Percentiles rank a stretch among this genome's conserved stretches.
Conservation (phyloP, 148 eudicot genomes). For the Spergularia bocconei region DNA sequence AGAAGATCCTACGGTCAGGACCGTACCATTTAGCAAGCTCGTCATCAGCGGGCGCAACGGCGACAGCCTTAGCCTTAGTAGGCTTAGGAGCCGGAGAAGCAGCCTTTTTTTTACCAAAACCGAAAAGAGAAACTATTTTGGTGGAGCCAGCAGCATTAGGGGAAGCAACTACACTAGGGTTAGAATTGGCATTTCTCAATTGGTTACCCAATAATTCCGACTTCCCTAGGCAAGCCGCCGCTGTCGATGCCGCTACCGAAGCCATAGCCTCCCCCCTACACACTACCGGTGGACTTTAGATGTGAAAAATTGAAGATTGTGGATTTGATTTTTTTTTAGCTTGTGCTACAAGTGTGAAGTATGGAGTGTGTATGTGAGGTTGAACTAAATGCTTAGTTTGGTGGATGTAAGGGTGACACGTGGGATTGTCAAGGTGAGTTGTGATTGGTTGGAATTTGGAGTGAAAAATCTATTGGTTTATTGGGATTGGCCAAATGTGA, state of each 20-base stretch:
- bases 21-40: slow-evolving; percentile 99
- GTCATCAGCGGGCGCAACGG: slow-evolving; percentile 46
- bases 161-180: slow-evolving; percentile 27
- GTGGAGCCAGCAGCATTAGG: slow-evolving; percentile 28
- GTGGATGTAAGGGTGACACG: slow-evolving; percentile 51
- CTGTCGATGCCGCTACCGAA: slow-evolving; percentile 61
- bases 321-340: background rate
- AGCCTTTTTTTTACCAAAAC: slow-evolving; percentile 66
- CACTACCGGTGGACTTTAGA: background rate
- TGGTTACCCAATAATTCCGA: slow-evolving; percentile 69
- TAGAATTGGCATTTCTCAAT: slow-evolving; percentile 43
- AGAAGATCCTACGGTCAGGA: slow-evolving; percentile 93
- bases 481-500: slow-evolving; percentile 28
- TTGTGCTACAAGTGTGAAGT: background rate
- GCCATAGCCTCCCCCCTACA: slow-evolving; percentile 44
- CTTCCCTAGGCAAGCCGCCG: slow-evolving; percentile 55
- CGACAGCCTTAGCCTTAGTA: slow-evolving; percentile 52
- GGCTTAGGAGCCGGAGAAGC: slow-evolving; percentile 50
- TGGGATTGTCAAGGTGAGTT: slow-evolving; percentile 9
- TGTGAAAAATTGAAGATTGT: background rate
- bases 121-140: slow-evolving; percentile 69
- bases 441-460: slow-evolving; percentile 27
- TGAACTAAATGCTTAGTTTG: slow-evolving; percentile 47
- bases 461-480: slow-evolving; percentile 2
- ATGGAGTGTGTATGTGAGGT: slow-evolving; percentile 15